Evolutionary conservation across 176 grass and related monocot genomes (phyloP).

Genomic region (Aegilops tauschii): DNA sequence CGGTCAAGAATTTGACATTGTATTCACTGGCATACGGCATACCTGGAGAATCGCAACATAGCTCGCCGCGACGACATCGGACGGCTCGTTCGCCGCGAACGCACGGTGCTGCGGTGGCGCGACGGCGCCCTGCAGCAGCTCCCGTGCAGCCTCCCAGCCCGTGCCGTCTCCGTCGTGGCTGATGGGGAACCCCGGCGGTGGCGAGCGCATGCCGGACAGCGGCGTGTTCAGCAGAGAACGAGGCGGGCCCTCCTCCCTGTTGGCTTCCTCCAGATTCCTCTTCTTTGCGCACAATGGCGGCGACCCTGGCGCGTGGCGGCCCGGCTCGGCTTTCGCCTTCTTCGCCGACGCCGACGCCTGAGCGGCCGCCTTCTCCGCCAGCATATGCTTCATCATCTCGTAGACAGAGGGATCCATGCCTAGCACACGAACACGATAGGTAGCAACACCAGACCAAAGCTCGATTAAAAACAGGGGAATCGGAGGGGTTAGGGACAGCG

Average conservation of each 20-base stretch:
- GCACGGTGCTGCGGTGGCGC: not conserved
- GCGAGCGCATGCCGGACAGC: not conserved
- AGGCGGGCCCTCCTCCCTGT: not conserved
- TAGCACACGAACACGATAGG: not conserved
- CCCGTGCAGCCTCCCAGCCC: not conserved
- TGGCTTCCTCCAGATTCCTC: not conserved
- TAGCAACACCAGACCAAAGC: not conserved
- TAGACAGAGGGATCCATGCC: not conserved
- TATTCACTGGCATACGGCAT: not conserved
- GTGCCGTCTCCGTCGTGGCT: not conserved
- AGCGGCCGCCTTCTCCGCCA: not conserved
- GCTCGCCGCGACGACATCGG: not conserved
- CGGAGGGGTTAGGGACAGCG: no score
- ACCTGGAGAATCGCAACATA: not conserved
- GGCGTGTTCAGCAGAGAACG: no score
- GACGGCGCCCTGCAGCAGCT: not conserved
- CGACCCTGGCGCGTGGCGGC: not conserved
- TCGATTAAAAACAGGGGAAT: not conserved
- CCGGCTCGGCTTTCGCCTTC: not conserved
- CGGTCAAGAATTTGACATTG: not conserved
- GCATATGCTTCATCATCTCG: not conserved
- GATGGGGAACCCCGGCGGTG: not conserved
- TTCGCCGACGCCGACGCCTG: not conserved
- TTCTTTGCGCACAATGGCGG: not conserved
- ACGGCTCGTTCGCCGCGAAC: not conserved